Evolutionary conservation across 768 basidiomycete species (phyloP).

Genomic region (Lactarius hatsudake): DNA sequence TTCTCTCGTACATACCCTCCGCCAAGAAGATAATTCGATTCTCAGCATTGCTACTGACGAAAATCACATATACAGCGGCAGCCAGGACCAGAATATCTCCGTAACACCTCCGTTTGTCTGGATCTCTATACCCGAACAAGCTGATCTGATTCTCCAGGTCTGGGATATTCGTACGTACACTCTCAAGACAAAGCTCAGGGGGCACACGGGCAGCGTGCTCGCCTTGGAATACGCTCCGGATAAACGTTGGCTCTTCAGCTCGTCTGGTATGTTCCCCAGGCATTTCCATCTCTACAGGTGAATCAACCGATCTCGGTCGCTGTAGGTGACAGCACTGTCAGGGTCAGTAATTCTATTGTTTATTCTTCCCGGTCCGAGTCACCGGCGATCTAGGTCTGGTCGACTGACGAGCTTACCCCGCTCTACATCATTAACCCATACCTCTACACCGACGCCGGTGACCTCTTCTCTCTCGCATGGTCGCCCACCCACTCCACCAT

Average conservation of each 20-base stretch:
- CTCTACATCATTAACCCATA: constrained; percentile 77
- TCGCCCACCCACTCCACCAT: constrained; percentile 63
- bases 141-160: constrained; percentile 52
- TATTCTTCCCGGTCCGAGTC: not conserved
- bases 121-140: not conserved
- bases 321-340: constrained; percentile 81
- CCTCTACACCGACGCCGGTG: constrained; percentile 77
- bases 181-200: constrained; percentile 64
- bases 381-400: constrained; percentile 67
- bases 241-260: constrained; percentile 84
- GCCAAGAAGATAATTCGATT: constrained; percentile 19
- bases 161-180: constrained; percentile 77
- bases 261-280: constrained; percentile 57
- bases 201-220: constrained; percentile 83
- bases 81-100: constrained; percentile 25
- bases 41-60: constrained; percentile 22
- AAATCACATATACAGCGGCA: constrained; percentile 27
- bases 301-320: not conserved
- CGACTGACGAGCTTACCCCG: constrained; percentile 58
- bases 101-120: constrained; percentile 5
- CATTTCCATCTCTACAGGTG: not conserved
- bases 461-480: constrained; percentile 85
- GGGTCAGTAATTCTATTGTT: constrained; percentile 47
- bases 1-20: constrained; percentile 20
- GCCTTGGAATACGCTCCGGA: constrained; percentile 73